phyloP scores from a whole-genome alignment of 2,329 filamentous ascomycete species.

The Teratosphaeria destructans region DNA sequence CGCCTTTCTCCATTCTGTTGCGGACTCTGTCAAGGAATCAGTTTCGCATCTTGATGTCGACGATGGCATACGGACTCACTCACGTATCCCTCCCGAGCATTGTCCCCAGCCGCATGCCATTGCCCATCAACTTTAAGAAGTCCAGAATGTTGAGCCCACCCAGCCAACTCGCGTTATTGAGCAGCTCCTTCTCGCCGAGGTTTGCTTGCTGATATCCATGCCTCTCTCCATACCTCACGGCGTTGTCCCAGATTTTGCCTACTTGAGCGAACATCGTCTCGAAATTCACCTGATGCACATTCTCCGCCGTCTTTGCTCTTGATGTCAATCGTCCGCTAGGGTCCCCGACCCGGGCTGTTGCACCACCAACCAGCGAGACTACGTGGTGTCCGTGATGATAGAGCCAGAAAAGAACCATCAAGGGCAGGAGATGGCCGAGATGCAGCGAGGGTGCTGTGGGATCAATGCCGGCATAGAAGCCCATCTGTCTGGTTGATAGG shows the following conservation, averaged over 20 bases:
- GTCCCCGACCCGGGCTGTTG: conserved; percentile 69
- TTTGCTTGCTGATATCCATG: conserved; percentile 51
- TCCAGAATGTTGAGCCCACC: conserved; percentile 61
- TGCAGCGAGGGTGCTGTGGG: conserved; percentile 72
- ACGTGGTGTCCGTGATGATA: conserved; percentile 64
- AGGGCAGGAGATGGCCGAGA: conserved; percentile 66
- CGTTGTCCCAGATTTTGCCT: conserved; percentile 62
- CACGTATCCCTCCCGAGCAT: conserved; percentile 84
- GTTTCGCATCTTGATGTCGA: not conserved
- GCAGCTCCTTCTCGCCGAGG: conserved; percentile 54
- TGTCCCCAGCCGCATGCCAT: conserved; percentile 64
- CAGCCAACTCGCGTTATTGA: conserved; percentile 82
- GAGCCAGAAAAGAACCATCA: conserved; percentile 80
- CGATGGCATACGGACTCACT: conserved; percentile 30
- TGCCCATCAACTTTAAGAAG: conserved; percentile 63
- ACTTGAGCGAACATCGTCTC: conserved; percentile 60
- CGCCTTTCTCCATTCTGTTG: conserved; percentile 69
- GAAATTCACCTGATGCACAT: conserved; percentile 52
- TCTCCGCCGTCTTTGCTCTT: conserved; percentile 44
- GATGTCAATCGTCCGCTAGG: conserved; percentile 59
- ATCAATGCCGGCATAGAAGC: conserved; percentile 72
- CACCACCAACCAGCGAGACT: conserved; percentile 50
- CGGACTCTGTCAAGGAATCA: conserved; percentile 49
- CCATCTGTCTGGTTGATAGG: conserved; percentile 55
- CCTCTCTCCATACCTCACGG: conserved; percentile 53